A percentile compares a stretch with the other conserved stretches of the same genome.
phyloP scores from a whole-genome alignment of 305 asterid genomes.

The Ilex paraguariensis region DNA sequence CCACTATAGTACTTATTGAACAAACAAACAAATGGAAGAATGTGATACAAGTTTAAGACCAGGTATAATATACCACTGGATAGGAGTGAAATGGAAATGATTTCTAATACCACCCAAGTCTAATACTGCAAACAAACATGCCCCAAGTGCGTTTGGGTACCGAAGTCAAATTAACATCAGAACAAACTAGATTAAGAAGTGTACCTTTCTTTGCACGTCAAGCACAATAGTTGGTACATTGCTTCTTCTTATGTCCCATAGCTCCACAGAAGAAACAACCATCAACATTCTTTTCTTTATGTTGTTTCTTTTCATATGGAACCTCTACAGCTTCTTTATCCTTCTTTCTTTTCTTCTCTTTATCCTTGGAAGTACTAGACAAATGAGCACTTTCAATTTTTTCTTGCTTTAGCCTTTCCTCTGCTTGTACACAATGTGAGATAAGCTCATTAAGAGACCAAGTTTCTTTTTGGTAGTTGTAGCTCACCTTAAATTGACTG shows the following conservation, averaged over 20 bases:
- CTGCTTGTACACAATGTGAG: neutral
- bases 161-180: constrained; percentile 14
- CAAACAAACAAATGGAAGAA: too few species aligned
- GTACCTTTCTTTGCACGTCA: constrained; percentile 13
- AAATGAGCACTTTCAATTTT: neutral
- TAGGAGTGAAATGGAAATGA: too few species aligned
- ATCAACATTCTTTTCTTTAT: neutral
- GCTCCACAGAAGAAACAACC: neutral
- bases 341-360: neutral
- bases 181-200: too few species aligned
- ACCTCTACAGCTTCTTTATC: neutral
- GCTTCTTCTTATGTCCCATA: too few species aligned
- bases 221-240: neutral
- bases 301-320: constrained; percentile 7
- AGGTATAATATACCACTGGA: too few species aligned
- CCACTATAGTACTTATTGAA: too few species aligned
- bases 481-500: neutral
- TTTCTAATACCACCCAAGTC: too few species aligned
- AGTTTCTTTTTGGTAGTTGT: too few species aligned
- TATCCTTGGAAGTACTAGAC: neutral
- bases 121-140: too few species aligned
- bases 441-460: too few species aligned
- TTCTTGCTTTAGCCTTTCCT: constrained; percentile 8
- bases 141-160: constrained; percentile 8
- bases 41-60: too few species aligned